Base-by-base conservation (phyloP, 2,329 filamentous ascomycete genomes). In the Emericellopsis cladophorae region DNA sequence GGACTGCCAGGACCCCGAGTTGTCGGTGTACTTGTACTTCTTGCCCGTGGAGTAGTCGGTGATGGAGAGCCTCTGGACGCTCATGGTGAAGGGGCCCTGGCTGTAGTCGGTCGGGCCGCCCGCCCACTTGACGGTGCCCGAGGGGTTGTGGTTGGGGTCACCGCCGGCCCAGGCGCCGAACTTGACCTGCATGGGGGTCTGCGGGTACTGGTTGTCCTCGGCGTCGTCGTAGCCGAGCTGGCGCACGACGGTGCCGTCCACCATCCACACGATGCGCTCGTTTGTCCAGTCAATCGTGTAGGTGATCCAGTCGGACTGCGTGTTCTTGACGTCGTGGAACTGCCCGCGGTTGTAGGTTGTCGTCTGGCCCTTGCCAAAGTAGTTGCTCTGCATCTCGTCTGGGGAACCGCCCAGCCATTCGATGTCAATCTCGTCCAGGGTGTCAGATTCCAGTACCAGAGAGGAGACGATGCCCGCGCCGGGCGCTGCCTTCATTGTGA, bases 381-480 rank as follows among this genome's bases (percentile, higher is more conserved):
- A 98, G 64, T 98, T 98, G 51, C 80, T 84, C 63, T 98, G 92
- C n/a, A 95, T 84, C 60, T 94, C 72, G 43, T 68, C 66, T 48
- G 73, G 64, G 55, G 85, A 75, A 42, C 81, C 78, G 43, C 92
- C 92, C 21, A 98, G 75, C 86, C 89, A 96, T 62, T 98, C 92
- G 68, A 90, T 84, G 60, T 98, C 92, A 54, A 98, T 94, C 66
- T 98, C 92, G 61, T 98, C 92, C 36, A 95, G 74, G 53, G 77
- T 76, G 59, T 96, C 90, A 12, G 89, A 95, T 63, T 94, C 81
- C 48, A 98, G 68, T 8, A 98, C 87, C 11, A 92, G 74, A 36
- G 87, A 92, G 60, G 86, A 95, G 48, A 98, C 89, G 52, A 98
- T 95, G 44, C 92, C 92, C 9, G 76, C 79, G 7, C 92, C 92